phyloP scores from a whole-genome alignment of 257 asterid species.

The Orobanche coerulescens region DNA sequence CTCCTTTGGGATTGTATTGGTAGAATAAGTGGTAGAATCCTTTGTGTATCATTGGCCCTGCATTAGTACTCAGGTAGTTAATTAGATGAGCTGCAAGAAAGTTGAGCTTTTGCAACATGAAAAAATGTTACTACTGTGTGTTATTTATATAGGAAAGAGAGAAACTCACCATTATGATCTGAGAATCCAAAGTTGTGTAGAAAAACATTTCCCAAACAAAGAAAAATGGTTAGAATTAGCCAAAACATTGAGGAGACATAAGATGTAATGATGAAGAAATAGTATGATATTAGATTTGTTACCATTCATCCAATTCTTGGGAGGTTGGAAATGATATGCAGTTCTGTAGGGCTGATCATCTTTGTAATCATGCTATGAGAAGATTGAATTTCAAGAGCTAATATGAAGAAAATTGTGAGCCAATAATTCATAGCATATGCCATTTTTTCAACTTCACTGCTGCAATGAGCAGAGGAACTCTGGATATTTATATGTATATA shows the following conservation, averaged over 20 bases:
- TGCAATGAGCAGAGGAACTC: too few species aligned
- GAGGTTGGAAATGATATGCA: slow-evolving; percentile 56
- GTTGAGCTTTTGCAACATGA: too few species aligned
- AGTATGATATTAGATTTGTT: not conserved
- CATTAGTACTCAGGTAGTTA: not conserved
- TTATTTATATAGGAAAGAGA: not conserved
- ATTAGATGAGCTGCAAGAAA: too few species aligned
- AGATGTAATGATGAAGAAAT: not conserved
- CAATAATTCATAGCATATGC: too few species aligned
- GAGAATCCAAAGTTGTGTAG: slow-evolving; percentile 14
- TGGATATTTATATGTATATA: too few species aligned
- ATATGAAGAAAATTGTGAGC: too few species aligned
- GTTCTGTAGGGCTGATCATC: slow-evolving; percentile 40
- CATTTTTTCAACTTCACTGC: too few species aligned
- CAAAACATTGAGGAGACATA: too few species aligned
- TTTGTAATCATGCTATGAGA: too few species aligned
- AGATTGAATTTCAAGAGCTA: too few species aligned
- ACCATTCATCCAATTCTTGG: slow-evolving; percentile 51
- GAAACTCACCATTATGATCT: slow-evolving; percentile 34
- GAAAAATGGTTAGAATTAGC: not conserved
- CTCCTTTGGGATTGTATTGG: too few species aligned
- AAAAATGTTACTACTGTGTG: too few species aligned
- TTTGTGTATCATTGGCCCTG: slow-evolving; percentile 36
- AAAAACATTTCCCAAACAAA: not conserved
- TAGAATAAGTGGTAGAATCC: slow-evolving; percentile 35